Base-by-base conservation (phyloP, 768 basidiomycete genomes). In the Paxillus involutus region DNA sequence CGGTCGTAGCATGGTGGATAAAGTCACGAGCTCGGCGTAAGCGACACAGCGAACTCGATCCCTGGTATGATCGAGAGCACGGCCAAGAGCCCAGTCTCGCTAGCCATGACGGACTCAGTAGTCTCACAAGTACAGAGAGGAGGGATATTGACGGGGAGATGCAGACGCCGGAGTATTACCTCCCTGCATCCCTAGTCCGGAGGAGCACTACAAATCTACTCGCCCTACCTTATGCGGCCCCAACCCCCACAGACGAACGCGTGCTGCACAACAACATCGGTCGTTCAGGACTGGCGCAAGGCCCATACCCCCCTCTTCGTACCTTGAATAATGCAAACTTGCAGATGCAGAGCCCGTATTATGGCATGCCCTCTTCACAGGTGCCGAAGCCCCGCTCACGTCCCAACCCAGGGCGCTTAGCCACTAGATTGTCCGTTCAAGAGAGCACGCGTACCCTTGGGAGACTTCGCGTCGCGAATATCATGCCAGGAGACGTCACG, bases 1-100 rank as follows among this genome's bases (percentile, higher is more conserved):
- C 80, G 37, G 58, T 83, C n/a, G 61, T 80, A 32, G 77, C 80
- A 0, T 82, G 77, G 76, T 73, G 71, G 55, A 63, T 84, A 52
- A 76, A 81, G 36, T 59, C 75, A 8, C 72, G 75, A 48, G 52
- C 68, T 46, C 72, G 71, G 46, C 67, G 64, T 43, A 70, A 67
- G 48, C 71, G 70, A 12, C 69, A 71, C 39, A 63, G 73, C n/a
- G 68, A 70, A 30, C 56, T 55, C 5, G 59, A 72, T 19, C 65
- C 70, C 10, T 63, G 67, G 52, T 6, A 75, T 73, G 78, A 72
- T 65, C 60, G 58, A 44, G 52, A 57, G n/a, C 43, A 51, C n/a
- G 24, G n/a, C 37, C 26, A 51, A 44, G 42, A 55, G 40, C 26
- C 56, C 44, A 52, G 40, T 36, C 5, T 51, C 47, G 13, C 10